phyloP scores from a whole-genome alignment of 2,329 filamentous ascomycete genomes.

The Aspergillus latus region DNA sequence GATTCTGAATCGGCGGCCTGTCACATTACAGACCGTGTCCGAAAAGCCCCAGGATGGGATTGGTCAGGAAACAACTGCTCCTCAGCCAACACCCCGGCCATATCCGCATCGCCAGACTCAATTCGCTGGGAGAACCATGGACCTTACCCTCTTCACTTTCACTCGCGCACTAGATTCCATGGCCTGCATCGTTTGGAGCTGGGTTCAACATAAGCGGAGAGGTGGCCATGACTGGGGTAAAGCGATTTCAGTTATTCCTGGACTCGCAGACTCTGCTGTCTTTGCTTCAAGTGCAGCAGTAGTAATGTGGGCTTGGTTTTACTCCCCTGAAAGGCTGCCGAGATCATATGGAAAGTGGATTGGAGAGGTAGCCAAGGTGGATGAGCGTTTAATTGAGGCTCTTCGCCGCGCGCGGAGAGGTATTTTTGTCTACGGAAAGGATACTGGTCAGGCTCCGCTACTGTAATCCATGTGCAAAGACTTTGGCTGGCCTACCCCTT shows the following conservation, averaged over 20 bases:
- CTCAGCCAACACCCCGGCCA: constrained; percentile 7
- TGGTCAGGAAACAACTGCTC: constrained; percentile 9
- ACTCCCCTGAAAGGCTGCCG: constrained; percentile 68
- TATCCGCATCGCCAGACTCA: constrained; percentile 26
- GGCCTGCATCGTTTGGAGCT: constrained; percentile 65
- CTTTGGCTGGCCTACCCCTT: constrained; percentile 65
- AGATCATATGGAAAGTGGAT: constrained; percentile 80
- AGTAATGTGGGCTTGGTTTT: constrained; percentile 91
- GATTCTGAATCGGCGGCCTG: constrained; percentile 46
- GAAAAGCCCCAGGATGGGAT: constrained; percentile 8
- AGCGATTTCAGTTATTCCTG: constrained; percentile 43
- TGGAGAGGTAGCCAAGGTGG: constrained; percentile 70
- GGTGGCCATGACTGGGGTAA: constrained; percentile 30
- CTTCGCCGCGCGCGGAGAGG: constrained; percentile 66
- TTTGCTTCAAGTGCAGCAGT: constrained; percentile 71
- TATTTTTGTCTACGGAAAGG: constrained; percentile 68
- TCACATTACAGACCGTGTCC: constrained; percentile 19
- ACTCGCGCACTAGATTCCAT: constrained; percentile 72
- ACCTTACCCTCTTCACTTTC: constrained; percentile 76
- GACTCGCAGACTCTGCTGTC: constrained; percentile 63
- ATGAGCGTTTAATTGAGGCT: constrained; percentile 70
- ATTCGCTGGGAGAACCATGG: constrained; percentile 71
- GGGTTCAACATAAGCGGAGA: constrained; percentile 38
- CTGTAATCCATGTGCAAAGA: constrained; percentile 72
- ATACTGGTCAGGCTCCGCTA: constrained; percentile 68